phyloP scores from a whole-genome alignment of 495 filamentous ascomycete genomes.

The Terfezia boudieri region DNA sequence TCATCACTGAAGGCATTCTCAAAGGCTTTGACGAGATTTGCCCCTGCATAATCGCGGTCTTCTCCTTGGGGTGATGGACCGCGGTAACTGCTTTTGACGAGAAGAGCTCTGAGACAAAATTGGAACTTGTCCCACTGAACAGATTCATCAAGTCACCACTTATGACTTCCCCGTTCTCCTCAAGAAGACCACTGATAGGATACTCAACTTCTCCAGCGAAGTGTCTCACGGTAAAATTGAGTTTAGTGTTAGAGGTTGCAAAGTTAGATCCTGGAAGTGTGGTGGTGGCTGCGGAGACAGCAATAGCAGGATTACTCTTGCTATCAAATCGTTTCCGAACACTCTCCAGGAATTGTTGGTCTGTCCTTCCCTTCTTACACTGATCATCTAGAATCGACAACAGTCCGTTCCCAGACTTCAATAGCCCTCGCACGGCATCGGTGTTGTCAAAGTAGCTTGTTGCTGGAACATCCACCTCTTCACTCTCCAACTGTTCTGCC shows the following conservation, averaged over 20 bases:
- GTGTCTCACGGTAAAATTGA: conserved; percentile 75
- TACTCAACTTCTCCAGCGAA: conserved; percentile 97
- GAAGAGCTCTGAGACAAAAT: conserved; percentile 75
- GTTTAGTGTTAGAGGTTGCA: conserved; percentile 47
- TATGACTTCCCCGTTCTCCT: conserved; percentile 90
- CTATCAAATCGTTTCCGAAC: conserved; percentile 79
- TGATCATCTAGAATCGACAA: conserved; percentile 92
- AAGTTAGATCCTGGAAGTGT: conserved; percentile 61
- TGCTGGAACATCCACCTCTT: conserved; percentile 69
- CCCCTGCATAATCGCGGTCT: conserved; percentile 79
- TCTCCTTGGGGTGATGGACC: conserved; percentile 74
- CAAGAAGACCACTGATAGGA: conserved; percentile 56
- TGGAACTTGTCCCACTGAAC: conserved; percentile 63
- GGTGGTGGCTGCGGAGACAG: conserved; percentile 42
- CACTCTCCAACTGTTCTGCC: conserved; percentile 72
- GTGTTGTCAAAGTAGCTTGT: conserved; percentile 96
- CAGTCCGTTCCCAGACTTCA: conserved; percentile 81
- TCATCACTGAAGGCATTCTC: conserved; percentile 80
- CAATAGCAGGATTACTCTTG: conserved; percentile 67
- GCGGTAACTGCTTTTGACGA: conserved; percentile 82
- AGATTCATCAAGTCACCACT: conserved; percentile 92
- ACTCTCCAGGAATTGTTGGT: conserved; percentile 73
- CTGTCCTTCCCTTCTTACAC: conserved; percentile 64
- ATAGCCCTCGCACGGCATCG: conserved; percentile 68
- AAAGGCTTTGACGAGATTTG: conserved; percentile 85